Base-by-base conservation (phyloP, 2,329 filamentous ascomycete genomes). In the Conoideocrella luteorostrata region DNA sequence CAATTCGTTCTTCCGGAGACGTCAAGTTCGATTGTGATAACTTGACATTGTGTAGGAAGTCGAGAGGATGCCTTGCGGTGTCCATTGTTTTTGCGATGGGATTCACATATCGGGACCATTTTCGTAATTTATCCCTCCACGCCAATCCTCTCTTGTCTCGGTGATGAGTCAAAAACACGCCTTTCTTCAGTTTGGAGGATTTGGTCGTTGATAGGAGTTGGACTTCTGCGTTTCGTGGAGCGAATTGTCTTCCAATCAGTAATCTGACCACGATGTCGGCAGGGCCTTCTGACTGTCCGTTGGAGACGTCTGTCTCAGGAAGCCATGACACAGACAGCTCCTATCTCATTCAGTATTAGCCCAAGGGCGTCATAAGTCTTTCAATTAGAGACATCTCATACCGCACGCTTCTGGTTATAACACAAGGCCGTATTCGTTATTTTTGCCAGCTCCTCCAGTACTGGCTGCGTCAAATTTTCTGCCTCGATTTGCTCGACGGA, bases 221-320 rank as follows among this genome's bases (percentile, higher is more conserved):
- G 3, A 59, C 49, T 11, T 39, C 13, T 1, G 36, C 40, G 9
- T 49, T 28, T 17, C 44, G 34, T 3, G 29, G 5, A 2, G 32
- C 39, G 2, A 39, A 24, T 15, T 47, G 43, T n/a, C 37, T 49
- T 11, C 61, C 62, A 26, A 66, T 54, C 3, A 78, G 53, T 4
- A 77, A 62, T 23, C 75, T 69, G 37, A 65, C 55, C 13, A 74
- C 71, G 12, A 69, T 56, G 33, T 77, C 71, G 26, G 60, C 60
- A 2, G 60, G 52, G 42, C 67, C 60, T 52, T 77, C 70, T 5
- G 64, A 54, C 12, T 47, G 41, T 21, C 52, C 48, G 7, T 22
- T 22, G 11, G 47, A 26, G n/a, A 17, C 18, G 13, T 30, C 32
- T 5, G 44, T 21, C 11, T 62, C 44, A 9, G 64, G 55, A 9